Conservation (phyloP, 768 basidiomycete species). For the Tylopilus sp. region DNA sequence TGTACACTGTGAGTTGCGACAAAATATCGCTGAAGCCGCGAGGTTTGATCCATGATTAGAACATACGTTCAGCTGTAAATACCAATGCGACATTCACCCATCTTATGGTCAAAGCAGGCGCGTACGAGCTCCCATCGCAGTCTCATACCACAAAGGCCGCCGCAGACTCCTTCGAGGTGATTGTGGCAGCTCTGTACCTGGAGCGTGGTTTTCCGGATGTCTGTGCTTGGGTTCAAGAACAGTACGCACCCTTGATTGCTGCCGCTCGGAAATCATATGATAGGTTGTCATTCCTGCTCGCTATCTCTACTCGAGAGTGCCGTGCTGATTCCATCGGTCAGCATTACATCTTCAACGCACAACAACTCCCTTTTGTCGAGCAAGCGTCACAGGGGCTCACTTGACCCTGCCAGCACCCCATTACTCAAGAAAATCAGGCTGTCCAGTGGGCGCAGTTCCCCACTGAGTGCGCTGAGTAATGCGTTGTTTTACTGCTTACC, state of each 20-base stretch:
- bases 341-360: slow-evolving; percentile 6
- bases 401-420: slow-evolving; percentile 4
- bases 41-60: slow-evolving; percentile 7
- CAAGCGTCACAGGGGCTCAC: slow-evolving; percentile 11
- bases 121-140: slow-evolving; percentile 17
- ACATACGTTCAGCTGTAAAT: slow-evolving; percentile 25
- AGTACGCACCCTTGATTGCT: slow-evolving; percentile 38
- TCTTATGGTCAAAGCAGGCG: slow-evolving; percentile 36
- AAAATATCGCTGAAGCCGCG: not conserved
- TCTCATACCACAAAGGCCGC: slow-evolving; percentile 34
- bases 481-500: not conserved
- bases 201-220: slow-evolving; percentile 39
- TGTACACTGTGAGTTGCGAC: slow-evolving; percentile 34
- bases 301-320: not conserved
- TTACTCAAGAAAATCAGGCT: slow-evolving; percentile 20
- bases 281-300: slow-evolving; percentile 17
- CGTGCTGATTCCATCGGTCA: slow-evolving; percentile 12
- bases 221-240: slow-evolving; percentile 36
- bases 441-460: slow-evolving; percentile 15
- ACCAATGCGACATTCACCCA: slow-evolving; percentile 38
- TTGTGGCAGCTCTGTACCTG: slow-evolving; percentile 42
- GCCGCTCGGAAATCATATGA: slow-evolving; percentile 30
- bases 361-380: slow-evolving; percentile 1
- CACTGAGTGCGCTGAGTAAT: slow-evolving; percentile 23
- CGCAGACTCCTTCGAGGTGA: slow-evolving; percentile 47